phyloP scores from a whole-genome alignment of 768 basidiomycete species.

The Hericium rajendrae region DNA sequence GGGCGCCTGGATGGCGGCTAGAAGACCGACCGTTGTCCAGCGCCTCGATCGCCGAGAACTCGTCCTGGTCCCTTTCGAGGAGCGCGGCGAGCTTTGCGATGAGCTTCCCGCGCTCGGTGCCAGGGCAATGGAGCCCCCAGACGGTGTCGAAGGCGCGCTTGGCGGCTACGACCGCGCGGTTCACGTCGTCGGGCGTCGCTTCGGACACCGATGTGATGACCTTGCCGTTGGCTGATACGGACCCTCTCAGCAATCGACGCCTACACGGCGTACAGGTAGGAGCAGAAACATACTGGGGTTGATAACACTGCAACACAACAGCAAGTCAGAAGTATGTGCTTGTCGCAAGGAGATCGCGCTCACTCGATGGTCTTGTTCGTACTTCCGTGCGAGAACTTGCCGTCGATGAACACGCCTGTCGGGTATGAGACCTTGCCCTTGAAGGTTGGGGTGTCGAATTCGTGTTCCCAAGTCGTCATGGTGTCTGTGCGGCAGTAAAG shows the following conservation, averaged over 20 bases:
- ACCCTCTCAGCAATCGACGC: not conserved
- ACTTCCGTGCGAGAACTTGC: no score
- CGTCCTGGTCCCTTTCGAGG: constrained; percentile 51
- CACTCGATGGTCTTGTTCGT: not conserved
- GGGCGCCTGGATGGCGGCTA: no score
- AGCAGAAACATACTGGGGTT: not conserved
- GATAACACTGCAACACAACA: not conserved
- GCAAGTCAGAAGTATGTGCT: not conserved
- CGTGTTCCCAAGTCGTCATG: no score
- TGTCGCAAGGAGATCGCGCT: not conserved
- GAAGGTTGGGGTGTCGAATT: no score
- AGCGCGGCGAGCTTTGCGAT: constrained; percentile 55
- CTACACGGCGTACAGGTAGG: constrained; percentile 23
- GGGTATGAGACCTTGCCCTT: no score
- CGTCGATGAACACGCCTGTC: no score
- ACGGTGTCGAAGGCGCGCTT: constrained; percentile 50
- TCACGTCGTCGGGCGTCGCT: constrained; percentile 63
- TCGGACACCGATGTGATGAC: constrained; percentile 46
- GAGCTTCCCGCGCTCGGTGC: constrained; percentile 40
- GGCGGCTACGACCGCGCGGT: constrained; percentile 63
- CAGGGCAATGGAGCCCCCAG: constrained; percentile 61
- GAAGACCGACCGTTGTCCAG: constrained; percentile 37
- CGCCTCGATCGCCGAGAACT: constrained; percentile 65
- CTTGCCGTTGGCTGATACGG: constrained; percentile 34
- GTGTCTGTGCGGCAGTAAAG: no score